Percentiles rank a stretch among this genome's conserved stretches.
phyloP scores from a whole-genome alignment of 257 asterid species.

The Galeopsis tetrahit region DNA sequence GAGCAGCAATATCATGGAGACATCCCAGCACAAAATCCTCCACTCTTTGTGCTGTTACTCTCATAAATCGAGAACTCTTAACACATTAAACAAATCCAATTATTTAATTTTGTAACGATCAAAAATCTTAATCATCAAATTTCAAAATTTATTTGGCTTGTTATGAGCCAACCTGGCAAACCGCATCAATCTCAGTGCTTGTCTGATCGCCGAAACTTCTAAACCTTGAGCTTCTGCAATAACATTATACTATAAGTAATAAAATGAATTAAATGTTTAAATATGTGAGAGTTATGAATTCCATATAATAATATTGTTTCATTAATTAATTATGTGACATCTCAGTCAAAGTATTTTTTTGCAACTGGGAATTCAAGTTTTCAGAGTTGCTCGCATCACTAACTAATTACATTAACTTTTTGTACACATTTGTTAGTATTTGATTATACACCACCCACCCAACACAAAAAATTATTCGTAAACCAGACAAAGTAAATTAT shows the following conservation, averaged over 20 bases:
- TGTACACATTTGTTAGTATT: too few relatives aligned
- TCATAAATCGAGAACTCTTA: slow-evolving; percentile 35
- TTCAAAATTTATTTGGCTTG: slow-evolving; percentile 25
- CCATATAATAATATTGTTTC: neutral
- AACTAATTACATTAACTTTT: too few relatives aligned
- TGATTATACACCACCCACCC: too few relatives aligned
- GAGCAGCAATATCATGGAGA: slow-evolving; percentile 44
- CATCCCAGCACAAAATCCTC: slow-evolving; percentile 64
- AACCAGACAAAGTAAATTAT: too few relatives aligned
- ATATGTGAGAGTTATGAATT: slow-evolving; percentile 26
- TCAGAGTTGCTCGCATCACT: too few relatives aligned
- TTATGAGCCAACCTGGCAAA: slow-evolving; percentile 12
- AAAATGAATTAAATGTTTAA: neutral
- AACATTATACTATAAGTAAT: neutral
- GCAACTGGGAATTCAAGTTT: too few relatives aligned
- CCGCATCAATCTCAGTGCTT: slow-evolving; percentile 58
- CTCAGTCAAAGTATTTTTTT: too few relatives aligned
- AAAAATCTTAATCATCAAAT: slow-evolving; percentile 22
- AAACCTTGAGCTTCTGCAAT: slow-evolving; percentile 44
- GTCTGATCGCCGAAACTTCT: slow-evolving; percentile 71
- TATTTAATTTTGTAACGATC: slow-evolving; percentile 11
- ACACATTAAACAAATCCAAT: neutral
- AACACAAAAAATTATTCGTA: too few relatives aligned
- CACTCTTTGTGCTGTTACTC: slow-evolving; percentile 53
- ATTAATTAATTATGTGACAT: too few relatives aligned